Evolutionary conservation across 2,329 filamentous ascomycete genomes (phyloP).

Genomic region (Pseudogymnoascus sp.): DNA sequence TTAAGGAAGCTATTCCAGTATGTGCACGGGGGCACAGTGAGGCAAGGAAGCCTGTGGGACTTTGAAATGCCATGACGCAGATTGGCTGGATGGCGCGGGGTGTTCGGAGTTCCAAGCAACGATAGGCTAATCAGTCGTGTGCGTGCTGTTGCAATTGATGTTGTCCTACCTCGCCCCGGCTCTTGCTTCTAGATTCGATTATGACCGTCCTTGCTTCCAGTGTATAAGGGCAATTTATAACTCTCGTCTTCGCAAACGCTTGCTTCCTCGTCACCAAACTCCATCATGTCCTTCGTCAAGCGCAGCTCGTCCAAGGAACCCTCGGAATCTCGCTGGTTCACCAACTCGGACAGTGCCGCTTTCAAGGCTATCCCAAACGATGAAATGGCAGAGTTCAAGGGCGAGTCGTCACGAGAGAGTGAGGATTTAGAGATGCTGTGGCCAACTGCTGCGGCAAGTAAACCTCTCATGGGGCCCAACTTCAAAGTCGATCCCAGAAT

Average conservation of each 20-base stretch:
- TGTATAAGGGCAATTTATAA: background rate
- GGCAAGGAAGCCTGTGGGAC: background rate
- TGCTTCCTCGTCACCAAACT: background rate
- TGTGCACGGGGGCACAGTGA: background rate
- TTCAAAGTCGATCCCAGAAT: constrained; percentile 26
- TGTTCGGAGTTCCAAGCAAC: background rate
- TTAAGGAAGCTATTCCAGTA: background rate
- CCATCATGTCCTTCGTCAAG: background rate
- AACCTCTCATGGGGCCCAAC: background rate
- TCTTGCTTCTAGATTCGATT: background rate
- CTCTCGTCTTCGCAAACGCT: background rate
- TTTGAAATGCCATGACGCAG: background rate
- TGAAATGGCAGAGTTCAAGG: background rate
- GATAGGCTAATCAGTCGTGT: background rate
- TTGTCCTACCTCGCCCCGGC: background rate
- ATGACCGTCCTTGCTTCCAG: background rate
- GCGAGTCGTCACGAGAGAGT: background rate
- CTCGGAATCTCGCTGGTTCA: background rate
- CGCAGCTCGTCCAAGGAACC: background rate
- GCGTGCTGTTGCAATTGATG: background rate
- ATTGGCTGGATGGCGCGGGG: background rate
- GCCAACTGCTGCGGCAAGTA: background rate
- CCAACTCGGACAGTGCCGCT: background rate
- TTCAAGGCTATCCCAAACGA: constrained; percentile 4
- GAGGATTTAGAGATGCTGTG: constrained; percentile 5